Base-by-base conservation (phyloP, 768 basidiomycete genomes). In the Amanita phalloides region DNA sequence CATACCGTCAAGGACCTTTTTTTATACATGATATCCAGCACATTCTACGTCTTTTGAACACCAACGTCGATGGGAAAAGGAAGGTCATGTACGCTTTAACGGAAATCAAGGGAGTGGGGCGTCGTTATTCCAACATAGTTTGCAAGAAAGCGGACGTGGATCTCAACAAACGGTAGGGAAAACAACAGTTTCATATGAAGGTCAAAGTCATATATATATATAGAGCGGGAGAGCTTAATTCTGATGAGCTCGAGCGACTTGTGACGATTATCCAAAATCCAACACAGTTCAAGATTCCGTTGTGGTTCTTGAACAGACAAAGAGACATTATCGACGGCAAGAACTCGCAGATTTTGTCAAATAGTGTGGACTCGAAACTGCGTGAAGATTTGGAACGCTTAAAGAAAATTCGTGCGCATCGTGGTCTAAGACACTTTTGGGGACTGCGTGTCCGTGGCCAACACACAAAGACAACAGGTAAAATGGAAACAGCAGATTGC, bases 91-190 rank as follows among this genome's bases (percentile, higher is more conserved):
- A 92, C 70, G 95, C 96, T 63, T 69, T 98, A 76, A 98, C 96
- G 45, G 96, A 99, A 77, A 99, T 99, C 80, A 98, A 98, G 80
- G 96, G 96, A 82, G 96, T 99, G 55, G 96, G 96, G 63, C 86
- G 96, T 58, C 88, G 96, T 49, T 99, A 98, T 74, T 85, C 96
- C 66, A 98, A 98, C 75, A 73, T 98, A 63, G 95, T 98, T 61
- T 98, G 96, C 84, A 98, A 98, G 75, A 99, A 99, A 78, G 96
- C 96, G 56, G 96, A 98, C 74, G 91, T 99, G 38, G 95, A 98
- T 66, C 81, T 99, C 55, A 91, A 81, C 78, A 99, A 99, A 76
- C 90, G 96, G 96, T 98, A 63, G 55, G 86, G 56, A 8, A 17
- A 30, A 20, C 13, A 2, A 20, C 8, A 6, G 3, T 6, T 4